Conservation (phyloP, 768 basidiomycete species). For the Psilocybe cyanescens region DNA sequence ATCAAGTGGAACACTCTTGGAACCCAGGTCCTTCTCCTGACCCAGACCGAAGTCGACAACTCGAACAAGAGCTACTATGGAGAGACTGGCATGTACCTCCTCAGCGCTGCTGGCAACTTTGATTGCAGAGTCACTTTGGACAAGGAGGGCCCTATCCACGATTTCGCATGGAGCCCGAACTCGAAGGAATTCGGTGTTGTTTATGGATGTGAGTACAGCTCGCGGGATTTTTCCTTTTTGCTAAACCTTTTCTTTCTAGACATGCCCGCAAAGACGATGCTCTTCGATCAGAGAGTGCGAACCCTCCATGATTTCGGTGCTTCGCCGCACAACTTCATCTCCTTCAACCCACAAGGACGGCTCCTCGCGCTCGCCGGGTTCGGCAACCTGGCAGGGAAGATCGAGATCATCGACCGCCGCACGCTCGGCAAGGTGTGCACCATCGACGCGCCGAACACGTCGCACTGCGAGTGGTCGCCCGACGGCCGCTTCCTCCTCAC, state of each 20-base stretch:
- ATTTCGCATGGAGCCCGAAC: slow-evolving; percentile 95
- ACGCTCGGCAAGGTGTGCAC: slow-evolving; percentile 76
- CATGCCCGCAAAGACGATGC: slow-evolving; percentile 93
- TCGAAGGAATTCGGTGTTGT: slow-evolving; percentile 96
- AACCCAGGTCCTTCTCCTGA: slow-evolving; percentile 88
- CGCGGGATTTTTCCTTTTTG: not conserved
- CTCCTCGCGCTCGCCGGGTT: slow-evolving; percentile 92
- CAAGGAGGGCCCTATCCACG: slow-evolving; percentile 97
- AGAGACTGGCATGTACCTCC: slow-evolving; percentile 92
- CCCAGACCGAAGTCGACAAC: slow-evolving; percentile 96
- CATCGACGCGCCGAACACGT: slow-evolving; percentile 92
- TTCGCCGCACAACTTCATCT: slow-evolving; percentile 88
- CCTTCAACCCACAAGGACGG: slow-evolving; percentile 93
- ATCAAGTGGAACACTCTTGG: slow-evolving; percentile 98
- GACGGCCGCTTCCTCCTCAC: slow-evolving; percentile 93
- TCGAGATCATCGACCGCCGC: slow-evolving; percentile 90
- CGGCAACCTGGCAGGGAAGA: slow-evolving; percentile 94
- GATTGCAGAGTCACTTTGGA: slow-evolving; percentile 88
- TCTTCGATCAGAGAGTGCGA: slow-evolving; percentile 91
- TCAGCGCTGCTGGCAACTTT: slow-evolving; percentile 91
- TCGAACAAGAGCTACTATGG: slow-evolving; percentile 98
- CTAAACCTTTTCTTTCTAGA: slow-evolving; percentile 43
- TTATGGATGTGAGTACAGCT: slow-evolving; percentile 82
- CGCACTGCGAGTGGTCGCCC: slow-evolving; percentile 93
- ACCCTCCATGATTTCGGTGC: slow-evolving; percentile 90